Evolutionary conservation across 2,329 filamentous ascomycete species (phyloP).

Genomic region (Aspergillus fructus): DNA sequence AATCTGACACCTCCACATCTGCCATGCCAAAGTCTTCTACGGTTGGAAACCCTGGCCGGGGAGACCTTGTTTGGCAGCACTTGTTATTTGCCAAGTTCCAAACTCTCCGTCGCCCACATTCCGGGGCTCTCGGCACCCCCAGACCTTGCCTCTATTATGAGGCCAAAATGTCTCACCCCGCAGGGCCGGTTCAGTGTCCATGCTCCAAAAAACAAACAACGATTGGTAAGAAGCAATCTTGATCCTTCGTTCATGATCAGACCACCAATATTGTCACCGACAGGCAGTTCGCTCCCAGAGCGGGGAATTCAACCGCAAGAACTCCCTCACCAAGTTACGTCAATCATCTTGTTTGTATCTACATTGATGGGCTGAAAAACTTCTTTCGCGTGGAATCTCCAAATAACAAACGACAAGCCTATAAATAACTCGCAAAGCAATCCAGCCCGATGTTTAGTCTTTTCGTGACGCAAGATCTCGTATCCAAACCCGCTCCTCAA

Average conservation of each 20-base stretch:
- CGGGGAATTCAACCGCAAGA: not conserved
- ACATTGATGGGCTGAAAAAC: not conserved
- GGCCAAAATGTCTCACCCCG: constrained; percentile 2
- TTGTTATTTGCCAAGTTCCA: constrained; percentile 20
- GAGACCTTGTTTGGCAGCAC: constrained; percentile 5
- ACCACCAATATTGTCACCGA: not conserved
- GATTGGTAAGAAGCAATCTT: not conserved
- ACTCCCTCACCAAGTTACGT: not conserved
- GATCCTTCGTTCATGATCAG: not conserved
- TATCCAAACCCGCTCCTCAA: constrained; percentile 4
- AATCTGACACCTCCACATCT: constrained; percentile 5
- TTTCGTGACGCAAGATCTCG: constrained; percentile 5
- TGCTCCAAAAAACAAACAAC: not conserved
- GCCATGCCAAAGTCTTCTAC: not conserved
- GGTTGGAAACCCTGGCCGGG: not conserved
- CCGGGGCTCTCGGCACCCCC: not conserved
- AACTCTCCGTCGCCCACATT: not conserved
- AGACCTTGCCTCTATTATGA: not conserved
- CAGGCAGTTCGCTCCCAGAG: not conserved
- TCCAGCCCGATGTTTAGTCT: not conserved
- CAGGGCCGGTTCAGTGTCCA: not conserved
- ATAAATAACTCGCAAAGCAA: not conserved
- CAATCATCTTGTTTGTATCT: not conserved
- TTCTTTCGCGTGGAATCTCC: not conserved
- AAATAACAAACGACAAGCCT: not conserved